Evolutionary conservation across 441 rosid genomes (phyloP).

Genomic region (Cnidoscolus chayamansa): DNA sequence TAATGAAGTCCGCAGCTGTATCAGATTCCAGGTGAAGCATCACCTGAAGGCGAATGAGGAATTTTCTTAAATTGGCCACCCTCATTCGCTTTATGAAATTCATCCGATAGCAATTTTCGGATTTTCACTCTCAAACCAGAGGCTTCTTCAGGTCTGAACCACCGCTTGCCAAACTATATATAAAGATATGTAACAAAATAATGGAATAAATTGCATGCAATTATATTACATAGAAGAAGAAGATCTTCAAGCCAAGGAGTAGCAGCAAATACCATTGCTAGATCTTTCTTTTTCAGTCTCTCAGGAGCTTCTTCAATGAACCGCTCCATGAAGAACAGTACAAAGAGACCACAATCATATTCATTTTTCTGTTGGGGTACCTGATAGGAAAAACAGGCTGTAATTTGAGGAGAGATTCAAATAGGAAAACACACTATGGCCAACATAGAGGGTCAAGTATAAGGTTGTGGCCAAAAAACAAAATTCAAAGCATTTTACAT

Average conservation of each 20-base stretch:
- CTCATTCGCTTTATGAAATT: conserved; percentile 40
- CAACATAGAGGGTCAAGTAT: neutral
- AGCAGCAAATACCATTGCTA: conserved; percentile 55
- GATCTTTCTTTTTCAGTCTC: conserved; percentile 71
- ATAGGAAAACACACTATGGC: neutral
- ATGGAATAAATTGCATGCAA: neutral
- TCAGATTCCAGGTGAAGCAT: conserved; percentile 24
- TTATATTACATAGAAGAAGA: neutral
- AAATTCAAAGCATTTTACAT: conserved; percentile 9
- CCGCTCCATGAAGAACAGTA: conserved; percentile 83
- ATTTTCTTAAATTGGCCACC: conserved; percentile 5
- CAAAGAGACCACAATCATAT: conserved; percentile 89
- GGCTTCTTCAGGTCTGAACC: conserved; percentile 92
- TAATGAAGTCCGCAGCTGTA: neutral
- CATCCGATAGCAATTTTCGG: conserved; percentile 42
- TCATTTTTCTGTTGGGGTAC: conserved; percentile 97
- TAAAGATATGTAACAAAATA: neutral
- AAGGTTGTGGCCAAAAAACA: neutral
- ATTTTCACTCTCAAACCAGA: conserved; percentile 73
- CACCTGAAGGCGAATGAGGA: conserved; percentile 14
- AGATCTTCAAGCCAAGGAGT: neutral
- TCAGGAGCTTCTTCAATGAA: conserved; percentile 85
- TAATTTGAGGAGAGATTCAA: neutral
- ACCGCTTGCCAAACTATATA: conserved; percentile 71
- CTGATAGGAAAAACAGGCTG: conserved; percentile 36